These are phyloP conservation scores for Podaxis pistillaris DNA, from an alignment of 768 basidiomycete genomes.

Conservation along the genomic window DNA sequence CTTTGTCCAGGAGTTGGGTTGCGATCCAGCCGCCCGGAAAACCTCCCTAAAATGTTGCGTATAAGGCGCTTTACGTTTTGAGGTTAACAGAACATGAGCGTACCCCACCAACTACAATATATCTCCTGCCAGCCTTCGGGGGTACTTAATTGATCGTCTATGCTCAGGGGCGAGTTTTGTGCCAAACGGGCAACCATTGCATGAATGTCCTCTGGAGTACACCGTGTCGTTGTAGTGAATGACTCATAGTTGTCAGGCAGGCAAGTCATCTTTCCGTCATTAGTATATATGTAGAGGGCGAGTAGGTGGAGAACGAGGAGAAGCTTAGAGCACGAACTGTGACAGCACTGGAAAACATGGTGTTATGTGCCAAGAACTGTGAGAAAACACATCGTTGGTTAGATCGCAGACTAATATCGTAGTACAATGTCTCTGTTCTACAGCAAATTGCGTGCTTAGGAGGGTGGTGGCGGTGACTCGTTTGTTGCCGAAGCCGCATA, in stretches of 20 bases:
- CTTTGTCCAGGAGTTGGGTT: slow-evolving; percentile 62
- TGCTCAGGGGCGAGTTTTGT: slow-evolving; percentile 29
- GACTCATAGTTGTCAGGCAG: slow-evolving; percentile 45
- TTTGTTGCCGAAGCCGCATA: slow-evolving; percentile 32
- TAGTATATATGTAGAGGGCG: slow-evolving; percentile 33
- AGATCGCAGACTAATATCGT: not conserved
- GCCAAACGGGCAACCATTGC: slow-evolving; percentile 34
- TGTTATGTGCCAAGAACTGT: not conserved
- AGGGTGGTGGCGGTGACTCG: slow-evolving; percentile 34
- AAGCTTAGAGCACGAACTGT: not conserved
- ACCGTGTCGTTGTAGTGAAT: slow-evolving; percentile 49
- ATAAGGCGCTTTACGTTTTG: not conserved
- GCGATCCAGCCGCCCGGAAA: slow-evolving; percentile 82
- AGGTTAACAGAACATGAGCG: slow-evolving; percentile 22
- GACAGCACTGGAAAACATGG: not conserved
- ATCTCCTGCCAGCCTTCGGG: slow-evolving; percentile 68
- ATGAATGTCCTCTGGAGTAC: slow-evolving; percentile 42
- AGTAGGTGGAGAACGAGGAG: slow-evolving; percentile 17
- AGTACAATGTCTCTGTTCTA: too few species aligned
- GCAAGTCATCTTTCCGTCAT: slow-evolving; percentile 52
- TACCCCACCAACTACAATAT: slow-evolving; percentile 78
- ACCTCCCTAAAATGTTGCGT: slow-evolving; percentile 47
- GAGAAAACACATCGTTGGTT: not conserved
- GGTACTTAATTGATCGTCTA: slow-evolving; percentile 47
- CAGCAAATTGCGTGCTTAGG: slow-evolving; percentile 16